These are phyloP conservation scores for Trifolium pratense DNA, from an alignment of 306 rosid species.

Conservation along the genomic window DNA sequence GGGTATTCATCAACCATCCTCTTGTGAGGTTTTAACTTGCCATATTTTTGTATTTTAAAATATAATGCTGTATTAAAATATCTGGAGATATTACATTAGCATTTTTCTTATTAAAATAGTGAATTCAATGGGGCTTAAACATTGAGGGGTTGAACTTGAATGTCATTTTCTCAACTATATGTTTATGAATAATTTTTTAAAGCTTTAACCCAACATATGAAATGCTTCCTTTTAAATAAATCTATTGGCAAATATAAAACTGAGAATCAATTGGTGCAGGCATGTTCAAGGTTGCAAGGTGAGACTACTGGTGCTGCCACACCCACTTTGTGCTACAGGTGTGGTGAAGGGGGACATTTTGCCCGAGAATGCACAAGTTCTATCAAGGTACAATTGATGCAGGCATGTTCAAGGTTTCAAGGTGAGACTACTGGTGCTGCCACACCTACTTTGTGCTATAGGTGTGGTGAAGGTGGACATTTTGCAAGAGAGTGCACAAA, in stretches of 20 bases:
- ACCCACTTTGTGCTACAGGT: slow-evolving; percentile 68
- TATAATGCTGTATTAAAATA: slow-evolving; percentile 6
- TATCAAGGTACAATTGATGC: slow-evolving; percentile 49
- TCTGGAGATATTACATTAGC: background rate
- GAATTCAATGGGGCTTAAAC: background rate
- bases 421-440: slow-evolving; percentile 56
- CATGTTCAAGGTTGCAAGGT: slow-evolving; percentile 61
- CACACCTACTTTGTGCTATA: slow-evolving; percentile 68
- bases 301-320: slow-evolving; percentile 55
- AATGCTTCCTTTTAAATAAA: background rate
- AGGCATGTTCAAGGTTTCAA: slow-evolving; percentile 68
- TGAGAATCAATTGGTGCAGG: slow-evolving; percentile 49
- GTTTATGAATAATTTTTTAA: background rate
- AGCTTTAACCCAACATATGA: background rate
- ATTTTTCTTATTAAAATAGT: background rate
- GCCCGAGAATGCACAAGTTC: slow-evolving; percentile 78
- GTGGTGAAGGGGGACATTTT: slow-evolving; percentile 89
- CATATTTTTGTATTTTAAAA: slow-evolving; percentile 1
- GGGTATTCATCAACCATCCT: background rate
- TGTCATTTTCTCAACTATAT: background rate
- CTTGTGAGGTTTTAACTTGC: background rate
- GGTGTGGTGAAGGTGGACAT: slow-evolving; percentile 89
- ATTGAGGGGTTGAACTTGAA: background rate
- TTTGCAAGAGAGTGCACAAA: slow-evolving; percentile 83
- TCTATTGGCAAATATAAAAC: background rate